Percentiles rank a stretch among this genome's conserved stretches.
Conservation (phyloP, 352 stramenopile genomes). For the Achlya hypogyna region DNA sequence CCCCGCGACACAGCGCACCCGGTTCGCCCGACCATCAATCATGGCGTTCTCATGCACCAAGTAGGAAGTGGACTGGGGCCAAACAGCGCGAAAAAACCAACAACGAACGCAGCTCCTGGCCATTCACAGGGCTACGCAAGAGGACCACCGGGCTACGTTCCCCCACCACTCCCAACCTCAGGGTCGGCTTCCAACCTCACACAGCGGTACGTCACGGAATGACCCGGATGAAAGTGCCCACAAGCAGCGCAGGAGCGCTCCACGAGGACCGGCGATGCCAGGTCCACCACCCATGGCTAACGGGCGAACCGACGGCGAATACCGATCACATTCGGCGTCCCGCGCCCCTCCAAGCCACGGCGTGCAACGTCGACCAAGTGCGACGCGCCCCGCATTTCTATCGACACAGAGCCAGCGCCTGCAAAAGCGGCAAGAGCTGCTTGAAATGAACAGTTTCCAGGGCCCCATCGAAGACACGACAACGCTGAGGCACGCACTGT, state of each 20-base stretch:
- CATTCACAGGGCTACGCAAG: not conserved
- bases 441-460: slow-evolving; percentile 16
- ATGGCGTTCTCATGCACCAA: not conserved
- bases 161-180: too few relatives aligned
- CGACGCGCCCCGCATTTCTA: not conserved
- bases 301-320: not conserved
- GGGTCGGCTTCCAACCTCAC: too few relatives aligned
- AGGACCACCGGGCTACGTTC: not conserved
- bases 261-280: not conserved
- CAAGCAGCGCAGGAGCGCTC: not conserved
- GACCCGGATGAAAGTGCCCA: too few relatives aligned
- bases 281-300: not conserved
- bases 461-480: not conserved
- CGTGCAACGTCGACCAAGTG: not conserved
- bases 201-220: too few relatives aligned
- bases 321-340: slow-evolving; percentile 8
- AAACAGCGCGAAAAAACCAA: not conserved
- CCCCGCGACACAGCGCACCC: not conserved
- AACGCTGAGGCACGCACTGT: not conserved
- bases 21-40: not conserved
- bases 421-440: not conserved
- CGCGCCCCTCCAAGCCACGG: not conserved
- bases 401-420: slow-evolving; percentile 10
- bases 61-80: not conserved
- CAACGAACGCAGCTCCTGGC: not conserved